phyloP scores from a whole-genome alignment of 345 rosid genomes.

The Eucalyptus pauciflora region DNA sequence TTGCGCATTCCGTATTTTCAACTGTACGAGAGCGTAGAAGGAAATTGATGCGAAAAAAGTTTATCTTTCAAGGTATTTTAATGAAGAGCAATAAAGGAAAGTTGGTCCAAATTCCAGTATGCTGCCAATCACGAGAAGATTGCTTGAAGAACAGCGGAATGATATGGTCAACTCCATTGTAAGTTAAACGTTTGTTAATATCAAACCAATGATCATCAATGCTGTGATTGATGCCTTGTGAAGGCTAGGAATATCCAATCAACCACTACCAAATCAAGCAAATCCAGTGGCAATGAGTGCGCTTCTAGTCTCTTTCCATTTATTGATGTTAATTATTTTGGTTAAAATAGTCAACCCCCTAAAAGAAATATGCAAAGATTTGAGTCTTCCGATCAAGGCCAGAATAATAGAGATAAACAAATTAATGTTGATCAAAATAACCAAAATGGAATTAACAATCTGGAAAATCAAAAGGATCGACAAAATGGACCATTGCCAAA shows the following conservation, averaged over 20 bases:
- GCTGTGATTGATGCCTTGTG: neutral
- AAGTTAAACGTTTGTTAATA: neutral
- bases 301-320: neutral
- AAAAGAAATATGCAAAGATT: neutral
- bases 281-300: neutral
- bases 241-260: neutral
- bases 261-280: neutral
- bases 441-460: neutral
- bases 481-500: neutral
- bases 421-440: neutral
- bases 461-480: neutral
- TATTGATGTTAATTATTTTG: neutral
- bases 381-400: neutral
- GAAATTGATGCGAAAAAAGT: neutral
- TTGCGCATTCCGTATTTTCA: neutral
- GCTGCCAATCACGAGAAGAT: neutral
- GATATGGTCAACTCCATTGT: neutral
- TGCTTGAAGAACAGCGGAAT: neutral
- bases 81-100: neutral
- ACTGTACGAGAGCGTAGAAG: neutral
- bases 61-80: neutral
- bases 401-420: neutral
- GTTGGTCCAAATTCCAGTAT: neutral
- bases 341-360: neutral
- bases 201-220: neutral